Evolutionary conservation across 1,139 yeast genomes (phyloP), one percentile per base, ranked within the genome.

Genomic region (Kluyveromyces sp.): DNA sequence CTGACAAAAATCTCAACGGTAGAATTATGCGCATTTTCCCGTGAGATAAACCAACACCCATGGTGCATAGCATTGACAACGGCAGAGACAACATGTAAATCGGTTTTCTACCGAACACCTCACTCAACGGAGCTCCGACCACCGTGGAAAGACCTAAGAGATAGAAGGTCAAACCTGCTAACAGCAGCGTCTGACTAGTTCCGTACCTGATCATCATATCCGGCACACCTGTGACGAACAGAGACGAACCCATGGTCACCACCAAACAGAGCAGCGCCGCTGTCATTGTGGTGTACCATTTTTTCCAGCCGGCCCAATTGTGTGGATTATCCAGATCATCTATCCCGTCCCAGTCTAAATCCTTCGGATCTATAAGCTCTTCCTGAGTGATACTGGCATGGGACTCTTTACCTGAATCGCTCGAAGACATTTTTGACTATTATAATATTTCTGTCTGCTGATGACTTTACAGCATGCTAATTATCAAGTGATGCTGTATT

Each of bases 1-100:
- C 96, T 32, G 88, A 75, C 53, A 88, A 76, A 60, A 87, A 84
- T 53, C 96, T 71, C 42, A 85, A 66, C 2, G 86, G 82, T 40
- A 85, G 67, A 33, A 84, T 69, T 22, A 75, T 69, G 43, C 75
- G 65, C 49, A 82, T 77, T 50, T 80, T 75, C 16, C 63, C 63
- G 25, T 69, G 61, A 1, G 85, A 67, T 46, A 81, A 67, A 12
- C 86, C 89, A 43, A 82, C 82, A 45, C 89, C 92, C 82, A 82
- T 77, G 22, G 80, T 77, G 63, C 83, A 81, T 33, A 83, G 71
- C 80, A 83, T 81, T 3, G 86, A 78, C 26, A 75, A 50, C 3
- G 92, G 89, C 55, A 83, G 66, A 1, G 85, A 71, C 8, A 67
- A 46, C 36, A 79, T 51, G 60, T 83, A 83, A 39, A 83, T 74